Evolutionary conservation across 139 green algal genomes (phyloP).

Genomic region (Choricystis sp.): DNA sequence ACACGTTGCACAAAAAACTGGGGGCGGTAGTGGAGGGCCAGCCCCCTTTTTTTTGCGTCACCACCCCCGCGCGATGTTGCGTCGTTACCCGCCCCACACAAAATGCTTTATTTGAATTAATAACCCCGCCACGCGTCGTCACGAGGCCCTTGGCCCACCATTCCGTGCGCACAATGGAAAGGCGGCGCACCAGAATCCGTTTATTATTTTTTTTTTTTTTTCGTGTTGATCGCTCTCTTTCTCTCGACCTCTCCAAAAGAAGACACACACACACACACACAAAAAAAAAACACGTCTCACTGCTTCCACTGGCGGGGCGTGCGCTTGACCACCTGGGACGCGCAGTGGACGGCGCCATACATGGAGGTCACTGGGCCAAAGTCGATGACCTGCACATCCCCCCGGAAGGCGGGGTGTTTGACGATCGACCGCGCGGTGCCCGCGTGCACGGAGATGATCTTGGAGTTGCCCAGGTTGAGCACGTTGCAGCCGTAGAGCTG

Average conservation of each 20-base stretch:
- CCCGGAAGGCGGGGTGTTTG: constrained; percentile 52
- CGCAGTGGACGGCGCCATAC: constrained; percentile 89
- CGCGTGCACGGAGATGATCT: constrained; percentile 70
- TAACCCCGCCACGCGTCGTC: too few species aligned
- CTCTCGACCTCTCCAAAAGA: background rate
- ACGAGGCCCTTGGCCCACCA: too few species aligned
- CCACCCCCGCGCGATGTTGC: too few species aligned
- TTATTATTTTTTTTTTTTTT: background rate
- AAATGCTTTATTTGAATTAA: too few species aligned
- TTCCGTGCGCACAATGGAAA: too few species aligned
- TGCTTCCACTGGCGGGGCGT: background rate
- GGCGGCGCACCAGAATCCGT: too few species aligned
- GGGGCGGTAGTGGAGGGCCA: too few species aligned
- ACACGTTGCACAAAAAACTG: too few species aligned
- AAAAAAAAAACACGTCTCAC: constrained; percentile 26
- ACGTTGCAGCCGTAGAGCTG: constrained; percentile 76
- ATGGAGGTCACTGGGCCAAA: constrained; percentile 80
- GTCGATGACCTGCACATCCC: constrained; percentile 57
- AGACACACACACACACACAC: too few species aligned
- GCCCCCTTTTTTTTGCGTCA: too few species aligned
- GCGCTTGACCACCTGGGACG: constrained; percentile 60
- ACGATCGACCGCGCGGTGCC: constrained; percentile 65
- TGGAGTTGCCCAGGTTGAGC: constrained; percentile 70
- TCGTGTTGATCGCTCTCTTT: background rate
- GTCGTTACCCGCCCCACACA: too few species aligned